Evolutionary conservation across 768 basidiomycete genomes (phyloP), one percentile per base, ranked within the genome.

Genomic region (Tylopilus intermedius): DNA sequence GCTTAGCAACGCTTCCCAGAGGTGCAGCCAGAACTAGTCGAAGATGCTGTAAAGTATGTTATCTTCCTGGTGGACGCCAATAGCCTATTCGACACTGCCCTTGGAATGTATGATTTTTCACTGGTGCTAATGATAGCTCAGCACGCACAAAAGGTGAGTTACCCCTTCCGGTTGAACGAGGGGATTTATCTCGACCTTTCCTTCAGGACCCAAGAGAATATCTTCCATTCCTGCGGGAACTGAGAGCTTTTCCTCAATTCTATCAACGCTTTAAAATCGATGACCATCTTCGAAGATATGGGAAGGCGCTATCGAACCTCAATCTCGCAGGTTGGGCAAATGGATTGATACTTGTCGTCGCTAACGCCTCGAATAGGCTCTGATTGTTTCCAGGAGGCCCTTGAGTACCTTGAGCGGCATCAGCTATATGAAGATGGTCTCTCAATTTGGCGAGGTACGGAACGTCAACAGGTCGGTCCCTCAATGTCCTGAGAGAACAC

Each of bases 91-190:
- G 85, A 98, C 67, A 88, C 90, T 10, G 96, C 96, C 1, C 79
- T 99, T 30, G 96, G 96, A 18, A 98, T 98, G 94, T 99, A 99
- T 64, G 94, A 99, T 70, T 98, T 98, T 73, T 85, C 90, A 27
- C 75, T 99, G 15, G 95, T 97, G 7, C 74, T 98, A 22, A 86
- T 98, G 86, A 82, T 99, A 39, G 94, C 96, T 1, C 96, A 98
- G 65, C 88, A 96, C 63, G 89, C 95, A 44, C 94, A 98, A 67
- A 96, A 95, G 81, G 94, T 93, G 21, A 24, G 2, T 33, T 22
- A 18, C 11, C n/a, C 21, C n/a, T 45, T 32, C n/a, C 3, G 10
- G 67, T 58, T 1, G 0, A 40, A 14, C 47, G 45, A 37, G 6
- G 9, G 9, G 26, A 42, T 49, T 48, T 54, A 29, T 41, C 50